Evolutionary conservation across 768 basidiomycete genomes (phyloP).

Genomic region (Pleurotus cornucopiae): DNA sequence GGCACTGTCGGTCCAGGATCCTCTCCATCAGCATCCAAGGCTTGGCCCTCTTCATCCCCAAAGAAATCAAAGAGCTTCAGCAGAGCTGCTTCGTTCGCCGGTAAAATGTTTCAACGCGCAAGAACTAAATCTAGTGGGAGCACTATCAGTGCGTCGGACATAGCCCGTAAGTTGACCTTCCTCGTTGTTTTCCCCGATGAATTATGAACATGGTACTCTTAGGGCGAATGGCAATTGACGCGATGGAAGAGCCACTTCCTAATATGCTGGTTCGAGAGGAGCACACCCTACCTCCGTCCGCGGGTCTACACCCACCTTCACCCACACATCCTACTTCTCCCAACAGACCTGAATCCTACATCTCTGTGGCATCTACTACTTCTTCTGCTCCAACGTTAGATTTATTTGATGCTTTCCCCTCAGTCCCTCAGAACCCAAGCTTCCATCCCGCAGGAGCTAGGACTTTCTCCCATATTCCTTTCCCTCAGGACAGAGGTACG

Average conservation of each 20-base stretch:
- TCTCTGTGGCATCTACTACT: constrained; percentile 8
- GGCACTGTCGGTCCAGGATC: constrained; percentile 3
- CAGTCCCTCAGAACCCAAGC: constrained; percentile 45
- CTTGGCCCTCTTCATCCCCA: constrained; percentile 47
- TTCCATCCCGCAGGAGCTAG: not conserved
- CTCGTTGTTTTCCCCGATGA: not conserved
- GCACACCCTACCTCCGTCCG: not conserved
- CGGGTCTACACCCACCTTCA: constrained; percentile 11
- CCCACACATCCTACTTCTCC: constrained; percentile 1
- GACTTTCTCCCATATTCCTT: not conserved
- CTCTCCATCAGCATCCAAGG: constrained; percentile 13
- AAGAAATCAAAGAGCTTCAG: constrained; percentile 45
- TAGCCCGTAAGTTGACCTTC: constrained; percentile 32
- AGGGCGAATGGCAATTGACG: constrained; percentile 4
- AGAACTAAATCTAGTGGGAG: constrained; percentile 53
- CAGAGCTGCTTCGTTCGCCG: constrained; percentile 58
- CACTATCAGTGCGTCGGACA: constrained; percentile 30
- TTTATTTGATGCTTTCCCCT: constrained; percentile 70
- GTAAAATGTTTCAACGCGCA: constrained; percentile 50
- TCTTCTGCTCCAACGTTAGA: constrained; percentile 45
- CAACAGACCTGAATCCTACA: constrained; percentile 14
- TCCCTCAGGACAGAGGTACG: not conserved
- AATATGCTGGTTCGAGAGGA: not conserved
- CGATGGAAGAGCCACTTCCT: constrained; percentile 3
- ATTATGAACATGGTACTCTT: not conserved